Evolutionary conservation across 2,329 filamentous ascomycete genomes (phyloP).

Genomic region (Aspergillus clavatus): DNA sequence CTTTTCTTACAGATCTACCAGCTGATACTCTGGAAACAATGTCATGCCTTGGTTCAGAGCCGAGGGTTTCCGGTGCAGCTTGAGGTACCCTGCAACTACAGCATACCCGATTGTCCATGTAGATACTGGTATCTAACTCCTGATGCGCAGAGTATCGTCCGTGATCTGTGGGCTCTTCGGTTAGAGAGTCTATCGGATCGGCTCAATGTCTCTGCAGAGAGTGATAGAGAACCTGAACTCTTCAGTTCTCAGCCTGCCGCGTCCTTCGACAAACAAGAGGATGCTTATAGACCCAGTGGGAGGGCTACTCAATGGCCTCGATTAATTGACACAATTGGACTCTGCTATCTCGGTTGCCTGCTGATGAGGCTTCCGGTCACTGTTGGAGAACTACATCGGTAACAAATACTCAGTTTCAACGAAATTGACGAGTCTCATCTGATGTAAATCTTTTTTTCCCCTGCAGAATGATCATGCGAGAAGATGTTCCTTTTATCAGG

Average conservation of each 20-base stretch:
- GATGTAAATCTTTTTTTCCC: background rate
- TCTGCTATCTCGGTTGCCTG: slow-evolving; percentile 75
- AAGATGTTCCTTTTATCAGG: slow-evolving; percentile 66
- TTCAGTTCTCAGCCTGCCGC: slow-evolving; percentile 57
- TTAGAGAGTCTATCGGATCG: slow-evolving; percentile 53
- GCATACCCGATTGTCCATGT: background rate
- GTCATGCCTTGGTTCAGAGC: slow-evolving; percentile 64
- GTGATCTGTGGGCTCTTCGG: slow-evolving; percentile 80
- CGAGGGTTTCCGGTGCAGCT: slow-evolving; percentile 67
- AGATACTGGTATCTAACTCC: slow-evolving; percentile 7
- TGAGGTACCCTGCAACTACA: slow-evolving; percentile 49
- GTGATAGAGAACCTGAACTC: slow-evolving; percentile 42
- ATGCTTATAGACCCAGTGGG: slow-evolving; percentile 30
- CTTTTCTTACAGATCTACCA: slow-evolving; percentile 83
- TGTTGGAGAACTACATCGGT: slow-evolving; percentile 62
- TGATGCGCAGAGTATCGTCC: slow-evolving; percentile 53
- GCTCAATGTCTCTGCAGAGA: slow-evolving; percentile 35
- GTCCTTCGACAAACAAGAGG: slow-evolving; percentile 41
- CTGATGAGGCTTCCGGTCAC: slow-evolving; percentile 72
- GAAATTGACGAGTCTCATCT: background rate
- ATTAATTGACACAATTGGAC: slow-evolving; percentile 66
- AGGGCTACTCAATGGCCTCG: slow-evolving; percentile 51
- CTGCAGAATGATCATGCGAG: slow-evolving; percentile 53
- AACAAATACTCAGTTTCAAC: slow-evolving; percentile 8
- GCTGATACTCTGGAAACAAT: slow-evolving; percentile 76